Evolutionary conservation across 352 stramenopile species (phyloP), one percentile per base, ranked within the genome.

Genomic region (Hyaloperonospora brassicae): DNA sequence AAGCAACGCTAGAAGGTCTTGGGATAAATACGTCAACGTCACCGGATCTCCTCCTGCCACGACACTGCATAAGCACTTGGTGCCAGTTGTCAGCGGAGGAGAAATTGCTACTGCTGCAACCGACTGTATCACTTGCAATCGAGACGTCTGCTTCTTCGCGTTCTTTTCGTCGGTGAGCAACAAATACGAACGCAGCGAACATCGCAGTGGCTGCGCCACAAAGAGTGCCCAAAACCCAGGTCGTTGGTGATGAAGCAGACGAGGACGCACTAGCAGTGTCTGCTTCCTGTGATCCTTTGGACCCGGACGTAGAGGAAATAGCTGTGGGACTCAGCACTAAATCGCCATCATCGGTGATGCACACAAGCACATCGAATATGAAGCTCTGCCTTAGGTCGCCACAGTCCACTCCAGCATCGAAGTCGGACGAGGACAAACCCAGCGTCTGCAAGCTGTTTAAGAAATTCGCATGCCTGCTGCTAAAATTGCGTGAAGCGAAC

Each of bases 401-500:
- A 22, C 64, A 65, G 9, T 44, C n/a, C 6, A 50, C 34, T 8
- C 55, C 48, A 12, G 38, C 60, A 35, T 54, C 66, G n/a, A 72
- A 70, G 34, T 80, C 72, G 7, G 48, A 38, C 44, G 41, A 21
- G 45, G 56, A 50, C 62, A 69, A 35, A 51, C 70, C 14, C 25
- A 61, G 14, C 62, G 58, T 51, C 56, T 79, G 22, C 27, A 64
- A 24, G 59, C 46, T 50, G 65, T 68, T 43, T 38, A 66, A 40
- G 54, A 64, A 59, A 49, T 79, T 36, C 60, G 43, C 47, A 59
- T 61, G 34, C 51, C 58, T 45, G 27, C 62, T 61, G 6, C 68
- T 72, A 50, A 84, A 87, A 12, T 47, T 38, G 48, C 52, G 47
- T 8, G 51, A 57, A 34, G 48, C 14, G 7, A 72, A 46, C 7